phyloP scores from a whole-genome alignment of 2,329 filamentous ascomycete genomes.

The Botryotinia narcissicola region DNA sequence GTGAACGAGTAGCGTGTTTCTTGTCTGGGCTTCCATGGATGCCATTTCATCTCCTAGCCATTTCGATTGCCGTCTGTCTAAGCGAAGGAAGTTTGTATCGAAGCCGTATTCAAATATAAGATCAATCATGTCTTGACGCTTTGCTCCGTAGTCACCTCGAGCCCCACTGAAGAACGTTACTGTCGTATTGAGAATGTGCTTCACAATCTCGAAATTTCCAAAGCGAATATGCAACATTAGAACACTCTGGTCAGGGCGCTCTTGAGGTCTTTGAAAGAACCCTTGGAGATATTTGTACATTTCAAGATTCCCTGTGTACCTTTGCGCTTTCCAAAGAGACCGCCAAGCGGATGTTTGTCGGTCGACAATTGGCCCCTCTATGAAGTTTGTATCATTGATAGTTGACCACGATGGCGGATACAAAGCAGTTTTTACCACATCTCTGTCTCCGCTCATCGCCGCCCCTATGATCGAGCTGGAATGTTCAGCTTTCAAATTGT shows the following conservation, averaged over 20 bases:
- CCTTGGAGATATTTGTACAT: not conserved
- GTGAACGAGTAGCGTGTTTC: not conserved
- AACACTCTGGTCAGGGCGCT: fast-evolving
- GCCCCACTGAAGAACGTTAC: not conserved
- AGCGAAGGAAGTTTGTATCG: not conserved
- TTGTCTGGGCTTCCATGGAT: not conserved
- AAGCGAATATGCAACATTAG: not conserved
- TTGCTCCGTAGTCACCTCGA: too few relatives aligned
- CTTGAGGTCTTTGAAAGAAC: not conserved
- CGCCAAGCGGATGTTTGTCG: too few relatives aligned
- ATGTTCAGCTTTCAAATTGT: not conserved
- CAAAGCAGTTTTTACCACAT: slow-evolving; percentile 18
- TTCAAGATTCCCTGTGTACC: not conserved
- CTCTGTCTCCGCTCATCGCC: slow-evolving; percentile 19
- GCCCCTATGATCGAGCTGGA: not conserved
- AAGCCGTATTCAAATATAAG: slow-evolving; percentile 7
- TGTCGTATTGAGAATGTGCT: not conserved
- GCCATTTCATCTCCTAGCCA: not conserved
- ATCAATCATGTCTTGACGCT: not conserved
- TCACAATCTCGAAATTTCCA: slow-evolving; percentile 3
- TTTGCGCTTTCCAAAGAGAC: not conserved
- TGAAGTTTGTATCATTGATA: slow-evolving; percentile 8
- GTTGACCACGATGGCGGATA: slow-evolving; percentile 21
- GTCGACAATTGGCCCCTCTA: slow-evolving; percentile 5
- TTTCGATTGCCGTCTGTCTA: not conserved